Conservation (phyloP, 129 eudicot species). For the Escallonia herrerae region DNA sequence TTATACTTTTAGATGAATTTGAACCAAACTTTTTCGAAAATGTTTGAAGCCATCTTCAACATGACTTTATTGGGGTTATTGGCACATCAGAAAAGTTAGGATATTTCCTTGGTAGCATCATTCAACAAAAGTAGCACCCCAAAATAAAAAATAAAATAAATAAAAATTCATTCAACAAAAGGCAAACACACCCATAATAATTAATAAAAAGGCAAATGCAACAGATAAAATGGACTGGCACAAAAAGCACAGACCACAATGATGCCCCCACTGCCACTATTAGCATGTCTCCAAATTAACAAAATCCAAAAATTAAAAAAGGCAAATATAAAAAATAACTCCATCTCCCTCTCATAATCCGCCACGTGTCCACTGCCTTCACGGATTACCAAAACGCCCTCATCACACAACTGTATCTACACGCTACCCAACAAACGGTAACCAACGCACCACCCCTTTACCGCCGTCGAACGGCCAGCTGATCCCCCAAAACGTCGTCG, state of each 20-base stretch:
- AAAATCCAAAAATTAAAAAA: neutral
- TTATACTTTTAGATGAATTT: too few species aligned
- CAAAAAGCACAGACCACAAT: conserved; percentile 23
- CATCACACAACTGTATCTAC: neutral
- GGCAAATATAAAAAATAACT: neutral
- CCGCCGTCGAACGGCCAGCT: neutral
- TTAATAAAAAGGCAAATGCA: conserved; percentile 9
- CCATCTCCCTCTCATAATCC: conserved; percentile 1
- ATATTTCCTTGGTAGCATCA: conserved; percentile 1
- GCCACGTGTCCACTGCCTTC: conserved; percentile 11
- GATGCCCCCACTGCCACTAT: conserved; percentile 18
- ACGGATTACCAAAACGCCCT: neutral
- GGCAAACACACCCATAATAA: conserved; percentile 16
- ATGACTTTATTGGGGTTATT: too few species aligned
- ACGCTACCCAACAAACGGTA: neutral
- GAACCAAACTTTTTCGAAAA: too few species aligned
- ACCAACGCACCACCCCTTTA: neutral
- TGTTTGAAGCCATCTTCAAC: too few species aligned
- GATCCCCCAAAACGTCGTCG: neutral
- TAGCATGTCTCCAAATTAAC: neutral
- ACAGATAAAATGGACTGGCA: conserved; percentile 41
- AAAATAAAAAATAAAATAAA: too few species aligned
- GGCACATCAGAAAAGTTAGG: too few species aligned
- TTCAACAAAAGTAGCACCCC: neutral
- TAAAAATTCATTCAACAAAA: neutral